A percentile compares a stretch with the other conserved stretches of the same genome.
These are phyloP conservation scores for Pharus latifolius DNA, from an alignment of 176 grass and related monocot species.

Conservation along the genomic window DNA sequence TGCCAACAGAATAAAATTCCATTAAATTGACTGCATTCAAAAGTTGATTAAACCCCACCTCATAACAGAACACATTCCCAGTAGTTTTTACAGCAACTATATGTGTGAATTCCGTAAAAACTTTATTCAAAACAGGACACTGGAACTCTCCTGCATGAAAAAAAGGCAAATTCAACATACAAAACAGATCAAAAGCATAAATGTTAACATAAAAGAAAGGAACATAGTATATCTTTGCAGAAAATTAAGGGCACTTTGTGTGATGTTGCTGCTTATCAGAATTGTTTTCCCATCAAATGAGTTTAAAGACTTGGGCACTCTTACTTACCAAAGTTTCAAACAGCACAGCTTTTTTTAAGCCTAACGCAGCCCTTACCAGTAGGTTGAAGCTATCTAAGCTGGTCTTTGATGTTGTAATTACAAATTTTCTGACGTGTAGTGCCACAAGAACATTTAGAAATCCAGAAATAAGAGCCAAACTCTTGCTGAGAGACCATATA, in stretches of 20 bases:
- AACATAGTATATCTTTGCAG: background rate
- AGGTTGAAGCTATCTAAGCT: too few relatives aligned
- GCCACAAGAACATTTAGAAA: too few relatives aligned
- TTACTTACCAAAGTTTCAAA: too few relatives aligned
- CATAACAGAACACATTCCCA: slow-evolving; percentile 96
- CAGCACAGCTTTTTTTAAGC: too few relatives aligned
- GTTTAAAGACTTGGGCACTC: too few relatives aligned
- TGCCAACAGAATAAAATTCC: slow-evolving; percentile 4
- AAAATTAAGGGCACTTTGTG: background rate
- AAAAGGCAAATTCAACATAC: background rate
- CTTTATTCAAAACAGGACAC: slow-evolving; percentile 92
- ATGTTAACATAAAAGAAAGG: background rate
- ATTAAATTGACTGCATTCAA: background rate
- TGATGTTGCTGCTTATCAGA: background rate
- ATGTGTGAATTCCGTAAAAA: slow-evolving; percentile 94
- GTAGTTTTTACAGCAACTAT: slow-evolving; percentile 99
- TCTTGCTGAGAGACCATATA: too few relatives aligned
- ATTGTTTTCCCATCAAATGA: background rate
- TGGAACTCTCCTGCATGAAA: slow-evolving; percentile 73
- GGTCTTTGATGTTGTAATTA: too few relatives aligned
- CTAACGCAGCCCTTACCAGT: too few relatives aligned
- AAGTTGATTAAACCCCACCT: slow-evolving; percentile 28
- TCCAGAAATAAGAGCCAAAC: too few relatives aligned
- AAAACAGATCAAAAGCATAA: background rate
- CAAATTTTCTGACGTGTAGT: too few relatives aligned